These are phyloP conservation scores for Eimeria falciformis DNA, from an alignment of 169 alveolate genomes.

Conservation along the genomic window DNA sequence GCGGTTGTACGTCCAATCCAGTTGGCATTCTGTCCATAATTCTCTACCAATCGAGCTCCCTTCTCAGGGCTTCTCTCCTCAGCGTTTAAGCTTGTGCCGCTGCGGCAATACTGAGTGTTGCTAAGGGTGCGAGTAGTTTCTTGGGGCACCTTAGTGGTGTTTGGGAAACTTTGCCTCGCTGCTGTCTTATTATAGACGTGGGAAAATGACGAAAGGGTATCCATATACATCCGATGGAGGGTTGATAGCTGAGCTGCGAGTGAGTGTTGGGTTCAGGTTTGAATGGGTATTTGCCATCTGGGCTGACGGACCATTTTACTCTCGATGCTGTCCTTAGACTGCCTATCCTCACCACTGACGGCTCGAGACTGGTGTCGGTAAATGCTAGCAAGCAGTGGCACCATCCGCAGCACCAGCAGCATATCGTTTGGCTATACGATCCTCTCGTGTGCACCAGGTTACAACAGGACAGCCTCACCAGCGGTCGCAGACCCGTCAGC, in stretches of 20 bases:
- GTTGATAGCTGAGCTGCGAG: neutral
- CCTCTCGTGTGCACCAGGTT: slow-evolving; percentile 34
- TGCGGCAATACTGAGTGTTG: too few relatives aligned
- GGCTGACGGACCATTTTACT: slow-evolving; percentile 55
- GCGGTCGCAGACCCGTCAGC: neutral
- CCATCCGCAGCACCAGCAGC: slow-evolving; percentile 6
- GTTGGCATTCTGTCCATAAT: too few relatives aligned
- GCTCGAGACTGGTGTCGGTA: slow-evolving; percentile 27
- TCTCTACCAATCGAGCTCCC: neutral
- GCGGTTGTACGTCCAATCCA: slow-evolving; percentile 48
- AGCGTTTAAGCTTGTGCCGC: too few relatives aligned
- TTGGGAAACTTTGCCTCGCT: neutral
- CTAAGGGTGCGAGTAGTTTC: neutral
- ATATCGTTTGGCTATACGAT: slow-evolving; percentile 20
- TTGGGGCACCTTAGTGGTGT: neutral
- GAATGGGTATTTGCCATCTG: slow-evolving; percentile 21
- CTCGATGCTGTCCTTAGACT: slow-evolving; percentile 59
- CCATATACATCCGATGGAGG: neutral
- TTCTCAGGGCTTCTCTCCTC: too few relatives aligned
- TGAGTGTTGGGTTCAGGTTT: slow-evolving; percentile 42
- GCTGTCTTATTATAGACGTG: neutral
- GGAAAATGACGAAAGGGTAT: neutral
- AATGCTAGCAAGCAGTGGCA: neutral
- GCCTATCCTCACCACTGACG: slow-evolving; percentile 38
- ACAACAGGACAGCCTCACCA: slow-evolving; percentile 3